phyloP scores from a whole-genome alignment of 257 asterid genomes.

The Primulina eburnea region DNA sequence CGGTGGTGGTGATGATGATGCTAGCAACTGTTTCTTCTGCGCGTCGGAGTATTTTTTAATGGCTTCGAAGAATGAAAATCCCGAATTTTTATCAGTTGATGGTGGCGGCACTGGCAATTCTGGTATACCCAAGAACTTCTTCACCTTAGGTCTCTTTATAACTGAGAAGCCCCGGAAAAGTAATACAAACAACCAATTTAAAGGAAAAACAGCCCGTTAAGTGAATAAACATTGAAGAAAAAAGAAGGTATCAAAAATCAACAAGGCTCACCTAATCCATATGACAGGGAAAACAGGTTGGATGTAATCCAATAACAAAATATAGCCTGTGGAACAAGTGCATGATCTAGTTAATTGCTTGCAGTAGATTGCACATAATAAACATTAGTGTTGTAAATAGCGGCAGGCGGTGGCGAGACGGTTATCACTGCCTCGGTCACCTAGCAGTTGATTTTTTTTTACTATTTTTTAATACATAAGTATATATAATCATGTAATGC shows the following conservation, averaged over 20 bases:
- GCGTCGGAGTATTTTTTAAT: constrained; percentile 58
- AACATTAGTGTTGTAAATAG: no score
- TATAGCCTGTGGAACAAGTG: constrained; percentile 55
- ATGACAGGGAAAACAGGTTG: constrained; percentile 73
- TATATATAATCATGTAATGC: no score
- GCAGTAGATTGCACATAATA: background rate
- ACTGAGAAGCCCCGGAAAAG: constrained; percentile 35
- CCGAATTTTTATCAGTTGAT: constrained; percentile 41
- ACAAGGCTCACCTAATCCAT: constrained; percentile 64
- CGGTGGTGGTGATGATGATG: background rate
- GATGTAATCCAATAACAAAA: constrained; percentile 94
- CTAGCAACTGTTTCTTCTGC: constrained; percentile 26
- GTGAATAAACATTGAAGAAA: background rate
- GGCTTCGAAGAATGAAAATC: constrained; percentile 56
- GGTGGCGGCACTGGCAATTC: constrained; percentile 46
- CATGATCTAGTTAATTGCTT: background rate
- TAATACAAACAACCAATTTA: background rate
- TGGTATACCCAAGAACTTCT: constrained; percentile 66
- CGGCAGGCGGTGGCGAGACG: no score
- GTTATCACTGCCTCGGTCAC: no score
- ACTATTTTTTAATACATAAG: no score
- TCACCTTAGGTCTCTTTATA: constrained; percentile 56
- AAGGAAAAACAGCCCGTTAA: background rate
- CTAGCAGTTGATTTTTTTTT: no score
- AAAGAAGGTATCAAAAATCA: background rate